phyloP scores from a whole-genome alignment of 495 filamentous ascomycete genomes.

The Aspergillus diversus region DNA sequence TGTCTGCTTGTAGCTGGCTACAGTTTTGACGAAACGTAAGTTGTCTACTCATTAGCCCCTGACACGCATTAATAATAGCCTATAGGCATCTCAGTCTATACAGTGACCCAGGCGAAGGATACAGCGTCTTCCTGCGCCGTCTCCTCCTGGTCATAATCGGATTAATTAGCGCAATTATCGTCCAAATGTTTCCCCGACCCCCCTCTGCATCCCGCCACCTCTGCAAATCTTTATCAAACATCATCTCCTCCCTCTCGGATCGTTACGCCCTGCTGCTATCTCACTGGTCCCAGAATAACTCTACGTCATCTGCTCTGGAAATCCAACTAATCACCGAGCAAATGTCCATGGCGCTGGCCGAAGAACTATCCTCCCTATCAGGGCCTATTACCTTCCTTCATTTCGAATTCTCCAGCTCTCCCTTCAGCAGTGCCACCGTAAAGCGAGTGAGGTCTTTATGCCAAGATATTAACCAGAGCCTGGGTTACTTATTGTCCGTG shows the following conservation, averaged over 20 bases:
- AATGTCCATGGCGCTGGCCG: constrained; percentile 34
- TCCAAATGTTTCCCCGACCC: constrained; percentile 46
- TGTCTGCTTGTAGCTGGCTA: constrained; percentile 41
- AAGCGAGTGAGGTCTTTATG: constrained; percentile 34
- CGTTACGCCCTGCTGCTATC: constrained; percentile 47
- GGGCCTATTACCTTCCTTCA: constrained; percentile 34
- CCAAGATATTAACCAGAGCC: constrained; percentile 37
- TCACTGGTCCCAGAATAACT: constrained; percentile 31
- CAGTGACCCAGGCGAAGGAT: constrained; percentile 44
- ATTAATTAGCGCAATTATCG: constrained; percentile 37
- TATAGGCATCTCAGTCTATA: constrained; percentile 37
- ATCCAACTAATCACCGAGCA: constrained; percentile 25
- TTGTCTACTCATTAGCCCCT: no score
- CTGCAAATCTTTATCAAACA: constrained; percentile 41
- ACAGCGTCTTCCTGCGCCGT: constrained; percentile 45
- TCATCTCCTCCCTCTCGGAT: constrained; percentile 39
- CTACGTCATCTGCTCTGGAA: constrained; percentile 23
- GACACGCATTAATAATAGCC: no score
- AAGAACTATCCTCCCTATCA: constrained; percentile 30
- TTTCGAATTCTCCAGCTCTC: constrained; percentile 39
- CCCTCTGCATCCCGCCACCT: constrained; percentile 44
- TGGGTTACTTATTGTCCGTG: constrained; percentile 36
- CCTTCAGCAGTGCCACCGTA: constrained; percentile 38
- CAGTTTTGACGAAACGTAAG: constrained; percentile 32
- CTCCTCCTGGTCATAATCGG: constrained; percentile 42